Evolutionary conservation across 2,329 filamentous ascomycete species (phyloP).

Genomic region (Botrytis paeoniae): DNA sequence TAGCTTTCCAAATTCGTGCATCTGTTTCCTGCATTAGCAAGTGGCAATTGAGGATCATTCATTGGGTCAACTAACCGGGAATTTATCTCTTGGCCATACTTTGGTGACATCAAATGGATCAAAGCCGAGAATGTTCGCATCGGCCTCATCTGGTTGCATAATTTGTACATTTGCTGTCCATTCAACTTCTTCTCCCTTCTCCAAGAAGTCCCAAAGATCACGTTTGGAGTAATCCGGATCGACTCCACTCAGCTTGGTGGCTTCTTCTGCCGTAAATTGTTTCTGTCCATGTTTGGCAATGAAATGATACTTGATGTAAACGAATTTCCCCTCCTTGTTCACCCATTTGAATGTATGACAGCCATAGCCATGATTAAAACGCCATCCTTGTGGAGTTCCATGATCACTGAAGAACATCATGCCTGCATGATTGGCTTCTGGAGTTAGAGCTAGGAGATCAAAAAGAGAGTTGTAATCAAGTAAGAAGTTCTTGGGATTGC

Average conservation of each 20-base stretch:
- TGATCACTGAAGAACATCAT: conserved; percentile 58
- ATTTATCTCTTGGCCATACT: conserved; percentile 47
- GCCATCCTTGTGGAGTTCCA: conserved; percentile 52
- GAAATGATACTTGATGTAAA: conserved; percentile 53
- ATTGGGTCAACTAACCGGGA: conserved; percentile 38
- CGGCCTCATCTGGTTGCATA: conserved; percentile 44
- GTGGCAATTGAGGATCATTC: rapidly evolving
- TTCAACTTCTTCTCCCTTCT: conserved; percentile 49
- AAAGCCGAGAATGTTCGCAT: conserved; percentile 50
- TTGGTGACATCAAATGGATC: conserved; percentile 54
- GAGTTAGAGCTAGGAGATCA: conserved; percentile 37
- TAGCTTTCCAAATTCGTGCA: conserved; percentile 48
- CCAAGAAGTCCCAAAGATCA: conserved; percentile 53
- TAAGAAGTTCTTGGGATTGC: conserved; percentile 51
- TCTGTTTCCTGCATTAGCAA: not conserved
- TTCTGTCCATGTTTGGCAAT: conserved; percentile 52
- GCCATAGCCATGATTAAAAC: conserved; percentile 53
- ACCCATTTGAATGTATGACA: conserved; percentile 55
- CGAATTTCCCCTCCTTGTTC: conserved; percentile 52
- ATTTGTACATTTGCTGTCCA: conserved; percentile 55
- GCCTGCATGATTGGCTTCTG: conserved; percentile 55
- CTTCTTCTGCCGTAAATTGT: conserved; percentile 49
- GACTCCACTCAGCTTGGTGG: conserved; percentile 32
- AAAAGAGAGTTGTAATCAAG: conserved; percentile 31
- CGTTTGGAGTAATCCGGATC: conserved; percentile 49